Evolutionary conservation across 2,329 filamentous ascomycete genomes (phyloP), one percentile per base, ranked within the genome.

Genomic region (Cladosporium phlei): DNA sequence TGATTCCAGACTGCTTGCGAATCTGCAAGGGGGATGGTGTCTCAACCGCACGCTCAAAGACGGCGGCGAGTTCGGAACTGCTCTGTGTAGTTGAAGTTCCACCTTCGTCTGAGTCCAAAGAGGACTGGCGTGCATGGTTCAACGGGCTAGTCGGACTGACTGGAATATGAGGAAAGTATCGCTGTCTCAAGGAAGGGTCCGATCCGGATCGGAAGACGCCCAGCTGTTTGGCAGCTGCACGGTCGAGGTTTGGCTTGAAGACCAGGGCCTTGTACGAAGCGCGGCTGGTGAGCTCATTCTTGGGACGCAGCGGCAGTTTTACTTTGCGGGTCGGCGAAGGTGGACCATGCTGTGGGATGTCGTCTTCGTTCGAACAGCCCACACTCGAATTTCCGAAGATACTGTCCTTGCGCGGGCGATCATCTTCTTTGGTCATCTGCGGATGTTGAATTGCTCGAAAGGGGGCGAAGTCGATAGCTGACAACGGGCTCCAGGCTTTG

Each of bases 1-100:
- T 47, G 16, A 39, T 51, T 16, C 37, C 42, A 4, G 35, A 38
- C 25, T 39, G 24, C 24, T 45, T 45, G 17, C 42, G 42, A 20
- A 45, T 45, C 3, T 37, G 19, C 16, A 45, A 32, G 3, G 42
- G 42, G 7, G 42, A 37, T 6, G 30, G 24, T 20, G 12, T 16
- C 24, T 45, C 32, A 8, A 45, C 17, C 5, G 32, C 17, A 2
- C 42, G 16, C 24, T 45, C 42, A 6, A 45, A 45, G 3, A 45
- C 21, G 4, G 22, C 33, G 10, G 12, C 6, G 32, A 6, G 5
- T 33, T 33, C 30, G 5, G 30, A 16, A 14, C 11, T 8, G 3
- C 20, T 24, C 11, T 19, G 19, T 14, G 22, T 11, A 12, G 5
- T 12, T 10, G 34, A 37, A 14, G 34, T 24, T 11, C 24, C 20